These are phyloP conservation scores for Fabrea salina DNA, from an alignment of 169 alveolate genomes.

Conservation along the genomic window DNA sequence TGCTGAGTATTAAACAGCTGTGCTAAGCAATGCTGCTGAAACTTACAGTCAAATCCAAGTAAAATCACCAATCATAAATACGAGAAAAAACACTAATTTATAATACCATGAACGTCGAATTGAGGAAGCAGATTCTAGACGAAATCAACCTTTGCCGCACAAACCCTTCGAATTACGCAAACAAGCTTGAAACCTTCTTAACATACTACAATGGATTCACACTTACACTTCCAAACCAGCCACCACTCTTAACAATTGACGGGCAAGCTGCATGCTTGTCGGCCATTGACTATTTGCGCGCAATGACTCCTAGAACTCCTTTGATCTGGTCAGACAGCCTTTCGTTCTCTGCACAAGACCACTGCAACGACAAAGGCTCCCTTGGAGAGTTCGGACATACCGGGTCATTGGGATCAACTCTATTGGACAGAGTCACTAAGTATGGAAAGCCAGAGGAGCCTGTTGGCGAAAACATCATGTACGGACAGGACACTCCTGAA, in stretches of 20 bases:
- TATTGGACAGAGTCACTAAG: neutral
- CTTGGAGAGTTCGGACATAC: neutral
- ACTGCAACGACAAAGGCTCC: neutral
- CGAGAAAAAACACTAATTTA: too few species aligned
- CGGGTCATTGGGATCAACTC: neutral
- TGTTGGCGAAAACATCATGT: neutral
- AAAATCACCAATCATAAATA: too few species aligned
- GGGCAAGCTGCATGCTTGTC: neutral
- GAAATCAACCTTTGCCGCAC: constrained; percentile 4
- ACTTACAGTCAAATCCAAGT: too few species aligned
- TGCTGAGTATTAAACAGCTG: too few species aligned
- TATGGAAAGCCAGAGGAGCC: neutral
- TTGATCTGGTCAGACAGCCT: neutral
- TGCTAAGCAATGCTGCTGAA: too few species aligned
- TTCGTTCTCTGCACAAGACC: neutral
- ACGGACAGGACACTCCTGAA: neutral
- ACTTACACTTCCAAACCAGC: neutral
- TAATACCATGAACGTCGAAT: too few species aligned
- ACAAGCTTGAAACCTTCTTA: neutral
- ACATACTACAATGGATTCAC: neutral
- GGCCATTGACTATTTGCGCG: neutral
- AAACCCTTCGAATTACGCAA: neutral
- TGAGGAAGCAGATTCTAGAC: neutral
- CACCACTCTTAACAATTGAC: neutral
- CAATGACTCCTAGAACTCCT: neutral